Evolutionary conservation across 2,329 filamentous ascomycete genomes (phyloP), one percentile per base, ranked within the genome.

Genomic region (Bipolaris zeicola): DNA sequence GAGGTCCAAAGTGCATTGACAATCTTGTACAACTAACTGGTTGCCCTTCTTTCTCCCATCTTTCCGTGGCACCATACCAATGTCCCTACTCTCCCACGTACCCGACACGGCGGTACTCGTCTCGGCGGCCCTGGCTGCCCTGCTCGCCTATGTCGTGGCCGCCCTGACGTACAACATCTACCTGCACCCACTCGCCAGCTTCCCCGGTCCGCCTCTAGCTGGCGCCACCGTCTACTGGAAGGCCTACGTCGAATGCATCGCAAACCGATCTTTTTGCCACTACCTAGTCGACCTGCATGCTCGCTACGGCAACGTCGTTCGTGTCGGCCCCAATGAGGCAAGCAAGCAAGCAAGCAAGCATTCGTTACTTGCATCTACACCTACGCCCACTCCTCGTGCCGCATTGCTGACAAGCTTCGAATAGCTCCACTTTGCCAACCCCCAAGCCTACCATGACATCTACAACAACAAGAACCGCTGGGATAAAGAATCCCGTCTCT

Each of bases 351-450:
- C 26, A 28, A 28, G 26, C 28, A 24, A 14, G 24, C 22, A 26
- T 16, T 6, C 34, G 63, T 14, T 38, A 20, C 33, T n/a, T 6
- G 22, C 37, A 38, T 24, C 26, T 39, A 39, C 36, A 24, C n/a
- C 42, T 44, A 24, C 45, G 36, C 52, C 33, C 31, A 43, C 16
- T 31, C 26, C 31, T 28, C 20, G 20, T 20, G 22, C 26, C 48
- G 13, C 10, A 36, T n/a, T 52, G 41, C 59, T 58, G 33, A 62
- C 38, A 18, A 18, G 13, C 31, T 24, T 45, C 20, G 73, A 47
- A 22, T 52, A 79, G 76, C 73, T 80, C 31, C 77, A 80, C 57
- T 80, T 80, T 65, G 72, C 72, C 8, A 69, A 74, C 16, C 78
- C 79, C 1, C 47, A 72, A 7, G 77, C 75, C 22, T 81, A 80